phyloP scores from a whole-genome alignment of 2,329 filamentous ascomycete species.

The Aspergillus ibericus region DNA sequence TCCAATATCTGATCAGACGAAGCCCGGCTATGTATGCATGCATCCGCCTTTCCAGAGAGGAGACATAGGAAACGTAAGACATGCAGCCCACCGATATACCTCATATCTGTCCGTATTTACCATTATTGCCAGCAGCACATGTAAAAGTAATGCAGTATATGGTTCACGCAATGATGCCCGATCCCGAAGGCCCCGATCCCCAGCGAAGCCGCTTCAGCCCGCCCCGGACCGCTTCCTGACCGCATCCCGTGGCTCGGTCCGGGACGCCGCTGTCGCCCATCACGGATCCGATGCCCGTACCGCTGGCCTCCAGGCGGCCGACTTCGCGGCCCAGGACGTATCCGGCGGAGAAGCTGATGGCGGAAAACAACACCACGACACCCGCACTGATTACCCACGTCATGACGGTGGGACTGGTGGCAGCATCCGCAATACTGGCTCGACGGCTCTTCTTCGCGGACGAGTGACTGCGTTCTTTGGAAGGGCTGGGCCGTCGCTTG shows the following conservation, averaged over 20 bases:
- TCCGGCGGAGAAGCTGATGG: constrained; percentile 64
- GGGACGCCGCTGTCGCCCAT: constrained; percentile 28
- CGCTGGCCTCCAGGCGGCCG: constrained; percentile 52
- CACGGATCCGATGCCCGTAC: constrained; percentile 27
- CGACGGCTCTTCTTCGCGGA: constrained; percentile 38
- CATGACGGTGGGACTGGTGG: constrained; percentile 60
- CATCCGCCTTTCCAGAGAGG: background rate
- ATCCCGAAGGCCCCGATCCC: constrained; percentile 38
- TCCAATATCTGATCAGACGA: background rate
- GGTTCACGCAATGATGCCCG: constrained; percentile 39
- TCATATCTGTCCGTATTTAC: background rate
- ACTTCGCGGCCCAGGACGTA: constrained; percentile 63
- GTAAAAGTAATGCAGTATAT: background rate
- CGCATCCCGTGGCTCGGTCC: constrained; percentile 41
- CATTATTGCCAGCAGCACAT: background rate
- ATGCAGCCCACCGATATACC: background rate
- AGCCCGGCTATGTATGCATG: background rate
- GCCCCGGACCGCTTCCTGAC: constrained; percentile 48
- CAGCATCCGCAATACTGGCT: constrained; percentile 29
- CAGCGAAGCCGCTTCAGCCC: constrained; percentile 46
- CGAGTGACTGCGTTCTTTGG: constrained; percentile 42
- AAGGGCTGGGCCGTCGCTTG: constrained; percentile 37
- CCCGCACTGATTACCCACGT: constrained; percentile 67
- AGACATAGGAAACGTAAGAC: background rate
- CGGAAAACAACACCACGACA: constrained; percentile 63